phyloP scores from a whole-genome alignment of 306 rosid genomes.

The Nissolia schottii region DNA sequence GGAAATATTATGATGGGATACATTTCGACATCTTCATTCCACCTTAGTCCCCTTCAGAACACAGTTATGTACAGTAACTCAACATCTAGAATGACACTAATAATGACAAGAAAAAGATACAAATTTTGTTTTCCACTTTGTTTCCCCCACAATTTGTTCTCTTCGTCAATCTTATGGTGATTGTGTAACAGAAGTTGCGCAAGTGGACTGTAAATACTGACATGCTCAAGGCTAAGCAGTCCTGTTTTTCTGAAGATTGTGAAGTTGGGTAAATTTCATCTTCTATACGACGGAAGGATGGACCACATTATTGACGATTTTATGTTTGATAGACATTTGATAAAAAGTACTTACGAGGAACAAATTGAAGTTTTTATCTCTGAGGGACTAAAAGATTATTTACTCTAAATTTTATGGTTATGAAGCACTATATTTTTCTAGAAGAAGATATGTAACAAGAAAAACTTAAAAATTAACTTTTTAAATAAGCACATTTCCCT shows the following conservation, averaged over 20 bases:
- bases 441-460: too few relatives aligned
- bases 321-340: background rate
- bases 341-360: background rate
- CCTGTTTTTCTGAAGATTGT: background rate
- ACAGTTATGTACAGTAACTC: background rate
- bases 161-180: background rate
- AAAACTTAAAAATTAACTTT: background rate
- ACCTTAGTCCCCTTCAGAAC: background rate
- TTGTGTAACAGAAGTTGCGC: background rate
- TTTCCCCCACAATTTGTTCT: background rate
- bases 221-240: background rate
- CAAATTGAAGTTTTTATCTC: background rate
- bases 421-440: background rate
- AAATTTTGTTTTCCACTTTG: background rate
- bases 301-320: background rate
- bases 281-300: background rate
- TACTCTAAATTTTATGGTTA: background rate
- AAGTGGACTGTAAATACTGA: background rate
- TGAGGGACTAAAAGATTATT: background rate
- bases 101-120: background rate
- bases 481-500: background rate
- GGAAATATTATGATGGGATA: background rate
- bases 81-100: background rate
- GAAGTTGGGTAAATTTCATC: background rate
- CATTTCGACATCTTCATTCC: conserved; percentile 4